Base-by-base conservation (phyloP, 495 filamentous ascomycete genomes). In the Penicillium diatomitis region DNA sequence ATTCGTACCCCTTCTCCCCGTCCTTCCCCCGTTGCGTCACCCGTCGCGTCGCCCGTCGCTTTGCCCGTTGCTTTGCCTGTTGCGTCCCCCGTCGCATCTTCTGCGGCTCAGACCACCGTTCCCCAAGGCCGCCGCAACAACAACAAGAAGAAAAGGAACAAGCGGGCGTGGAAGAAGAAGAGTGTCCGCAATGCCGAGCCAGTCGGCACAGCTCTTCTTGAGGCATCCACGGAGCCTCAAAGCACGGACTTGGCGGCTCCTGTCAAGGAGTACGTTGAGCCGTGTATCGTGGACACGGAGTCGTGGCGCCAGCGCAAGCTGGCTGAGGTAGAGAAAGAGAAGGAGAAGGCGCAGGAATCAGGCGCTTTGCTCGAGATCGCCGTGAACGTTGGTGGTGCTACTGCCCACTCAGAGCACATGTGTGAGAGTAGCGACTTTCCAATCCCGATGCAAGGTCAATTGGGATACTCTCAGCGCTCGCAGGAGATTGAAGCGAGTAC, bases 231-330 rank as follows among this genome's bases (percentile, higher is more conserved):
- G 29, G 31, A 20, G 29, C 27, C 41, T 20, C 20, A 20, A 20
- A 20, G 20, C 20, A 20, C 20, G 20, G 20, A 20, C 20, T 20
- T 20, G 30, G 11, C 27, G 30, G 0, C 41, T 33, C 41, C 41
- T 3, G 27, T 38, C 20, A 8, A 44, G 48, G 34, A 48, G 48
- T 11, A 29, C 9, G 29, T 9, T 20, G 30, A 5, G 20, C 35
- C 50, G 27, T 44, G 38, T 31, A 33, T 38, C 28, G 38, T 47
- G 2, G 33, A 52, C 11, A 52, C 40, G 32, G 47, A 49, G 34
- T 2, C 2, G 27, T 49, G 47, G 47, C 30, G 38, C 30, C 29
- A 41, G 37, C 38, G 38, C n/a, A 11, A 5, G 31, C 32, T 35
- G 44, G 36, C 29, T 40, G 27, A 10, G 8, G 30, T 32, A 5